Evolutionary conservation across 352 stramenopile species (phyloP), one percentile per base, ranked within the genome.

Genomic region (Pythium periplocum): DNA sequence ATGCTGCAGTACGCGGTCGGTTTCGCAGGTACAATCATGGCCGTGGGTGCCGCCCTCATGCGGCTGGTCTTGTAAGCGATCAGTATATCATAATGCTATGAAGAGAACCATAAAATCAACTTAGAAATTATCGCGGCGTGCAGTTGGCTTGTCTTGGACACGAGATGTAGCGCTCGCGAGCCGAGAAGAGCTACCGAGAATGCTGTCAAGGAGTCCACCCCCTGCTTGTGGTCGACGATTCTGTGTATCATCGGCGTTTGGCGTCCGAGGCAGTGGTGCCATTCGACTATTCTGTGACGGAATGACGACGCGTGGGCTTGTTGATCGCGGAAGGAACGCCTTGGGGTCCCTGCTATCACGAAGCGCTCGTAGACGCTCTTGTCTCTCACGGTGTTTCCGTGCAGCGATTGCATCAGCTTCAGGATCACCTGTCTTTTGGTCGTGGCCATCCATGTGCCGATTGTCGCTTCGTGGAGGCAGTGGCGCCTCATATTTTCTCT

Each of bases 21-120:
- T 69, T 95, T 95, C 58, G 81, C 82, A 2, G 79, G 85, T 65
- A 93, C 85, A 38, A 92, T 95, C 54, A 91, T 93, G 79, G 83
- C 83, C 26, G 83, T 93, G 38, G 83, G 83, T 31, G 80, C 83
- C 6, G 80, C 80, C 40, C 69, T 93, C 55, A 69, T 80, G 60
- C 80, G 83, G 42, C 62, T 93, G 12, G 72, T 93, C 48, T 59
- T 93, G 53, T 93, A 79, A 59, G 30, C 44, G 38, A 2, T 26
- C 17, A 26, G 17, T 26, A 26, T 26, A 26, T 26, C 17, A 26
- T 26, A 26, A 26, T 26, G 17, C 17, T 26, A 26, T 26, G 17
- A 26, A 26, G 17, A 26, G 17, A 26, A 26, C 17, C 17, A 26
- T 26, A 26, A 26, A 26, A 26, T 26, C 17, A 26, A 26, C 17